Base-by-base conservation (phyloP, 495 filamentous ascomycete genomes). In the Amorphotheca resinae region DNA sequence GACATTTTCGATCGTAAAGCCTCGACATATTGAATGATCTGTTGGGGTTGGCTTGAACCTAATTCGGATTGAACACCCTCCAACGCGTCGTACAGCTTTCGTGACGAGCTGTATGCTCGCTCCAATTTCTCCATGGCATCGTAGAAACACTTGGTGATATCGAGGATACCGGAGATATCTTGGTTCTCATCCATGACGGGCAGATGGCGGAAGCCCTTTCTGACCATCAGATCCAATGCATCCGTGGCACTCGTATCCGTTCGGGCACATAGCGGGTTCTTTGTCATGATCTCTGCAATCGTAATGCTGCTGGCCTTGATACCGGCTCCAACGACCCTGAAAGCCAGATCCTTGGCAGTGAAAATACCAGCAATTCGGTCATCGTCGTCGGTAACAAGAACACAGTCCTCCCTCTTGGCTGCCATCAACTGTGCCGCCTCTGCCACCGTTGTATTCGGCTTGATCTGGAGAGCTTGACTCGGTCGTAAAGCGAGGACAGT, bases 121-220 rank as follows among this genome's bases (percentile, higher is more conserved):
- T 98, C 91, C 45, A 98, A 62, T 65, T 98, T 98, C 68, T 98
- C 91, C 91, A 98, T 98, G 32, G 91, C 91, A 67, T 98, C 91
- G 61, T 98, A 98, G 65, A 98, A 98, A 66, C 91, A 98, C 64
- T 96, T 98, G 21, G 91, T 98, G 56, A 98, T 98, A 68, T 98
- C 91, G 34, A 98, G 71, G 48, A 98, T 87, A 65, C 91, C 91
- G 14, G 89, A 95, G 44, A 98, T 98, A 58, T 98, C 87, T 59
- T 96, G 89, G 63, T 96, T 95, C 70, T 98, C 91, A 61, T 98
- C 91, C 91, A 98, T 98, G 33, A 98, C 91, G 2, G 91, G 91
- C 48, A 98, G 63, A 74, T 98, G 91, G 54, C 91, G 75, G 68
- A 98, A 98, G 11, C 91, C 91, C 64, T 96, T 98, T 44, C 87